A percentile compares a stretch with the other conserved stretches of the same genome.
These are phyloP conservation scores for Epithemia pelagica DNA, from an alignment of 108 stramenopile genomes.

Conservation along the genomic window DNA sequence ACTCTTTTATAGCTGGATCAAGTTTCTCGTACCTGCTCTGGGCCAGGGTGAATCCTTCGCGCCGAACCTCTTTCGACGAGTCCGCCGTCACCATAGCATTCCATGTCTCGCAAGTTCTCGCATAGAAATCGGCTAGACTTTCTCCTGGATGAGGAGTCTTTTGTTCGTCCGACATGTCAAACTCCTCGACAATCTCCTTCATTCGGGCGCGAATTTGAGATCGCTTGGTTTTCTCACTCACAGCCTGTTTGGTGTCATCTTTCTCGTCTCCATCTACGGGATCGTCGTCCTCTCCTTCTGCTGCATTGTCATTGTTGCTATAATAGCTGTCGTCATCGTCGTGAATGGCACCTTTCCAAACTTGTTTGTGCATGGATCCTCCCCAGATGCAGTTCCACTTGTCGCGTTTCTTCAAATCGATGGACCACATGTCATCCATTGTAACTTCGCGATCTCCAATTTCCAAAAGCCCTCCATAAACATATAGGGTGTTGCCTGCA, in stretches of 20 bases:
- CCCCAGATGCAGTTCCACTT: slow-evolving; percentile 79
- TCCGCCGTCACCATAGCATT: slow-evolving; percentile 32
- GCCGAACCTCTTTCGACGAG: slow-evolving; percentile 68
- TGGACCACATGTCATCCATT: slow-evolving; percentile 81
- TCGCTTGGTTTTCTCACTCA: slow-evolving; percentile 37
- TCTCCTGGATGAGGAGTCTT: slow-evolving; percentile 63
- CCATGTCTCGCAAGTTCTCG: slow-evolving; percentile 72
- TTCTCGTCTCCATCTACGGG: slow-evolving; percentile 32
- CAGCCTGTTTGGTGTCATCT: slow-evolving; percentile 31
- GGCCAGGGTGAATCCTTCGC: slow-evolving; percentile 69
- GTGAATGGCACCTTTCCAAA: slow-evolving; percentile 75
- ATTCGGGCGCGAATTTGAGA: slow-evolving; percentile 55
- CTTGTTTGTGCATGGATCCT: slow-evolving; percentile 84
- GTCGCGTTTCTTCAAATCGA: slow-evolving; percentile 78
- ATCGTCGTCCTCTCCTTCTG: slow-evolving; percentile 47
- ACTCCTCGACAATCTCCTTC: slow-evolving; percentile 48
- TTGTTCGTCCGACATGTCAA: slow-evolving; percentile 38
- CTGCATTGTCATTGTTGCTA: slow-evolving; percentile 55
- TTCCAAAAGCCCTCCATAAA: slow-evolving; percentile 82
- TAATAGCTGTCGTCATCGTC: slow-evolving; percentile 80
- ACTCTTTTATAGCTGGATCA: slow-evolving; percentile 43
- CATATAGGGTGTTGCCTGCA: slow-evolving; percentile 47
- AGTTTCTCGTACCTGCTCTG: slow-evolving; percentile 59
- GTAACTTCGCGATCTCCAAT: slow-evolving; percentile 89
- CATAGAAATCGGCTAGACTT: slow-evolving; percentile 74